Conservation (phyloP, 176 grass and related monocot species). For the Carex parvula region DNA sequence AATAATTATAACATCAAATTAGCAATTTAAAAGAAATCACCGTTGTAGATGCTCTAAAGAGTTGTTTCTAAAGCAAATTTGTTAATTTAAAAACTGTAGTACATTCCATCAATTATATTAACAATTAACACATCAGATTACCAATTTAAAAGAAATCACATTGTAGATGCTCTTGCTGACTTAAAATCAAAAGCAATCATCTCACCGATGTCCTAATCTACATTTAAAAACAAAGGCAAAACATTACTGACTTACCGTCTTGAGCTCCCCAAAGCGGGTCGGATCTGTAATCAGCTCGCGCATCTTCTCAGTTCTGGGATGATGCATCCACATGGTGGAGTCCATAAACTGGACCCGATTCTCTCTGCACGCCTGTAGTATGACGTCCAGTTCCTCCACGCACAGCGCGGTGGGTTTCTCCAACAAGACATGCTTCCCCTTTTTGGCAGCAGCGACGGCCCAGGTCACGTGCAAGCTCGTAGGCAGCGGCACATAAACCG, state of each 20-base stretch:
- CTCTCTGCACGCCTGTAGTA: constrained; percentile 52
- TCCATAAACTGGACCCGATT: constrained; percentile 77
- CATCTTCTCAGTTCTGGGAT: constrained; percentile 83
- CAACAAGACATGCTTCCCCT: constrained; percentile 72
- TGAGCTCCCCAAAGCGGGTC: constrained; percentile 48
- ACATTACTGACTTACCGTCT: constrained; percentile 50
- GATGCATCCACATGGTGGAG: constrained; percentile 92
- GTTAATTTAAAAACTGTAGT: too few relatives aligned
- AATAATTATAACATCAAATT: too few relatives aligned
- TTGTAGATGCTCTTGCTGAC: too few relatives aligned
- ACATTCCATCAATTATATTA: too few relatives aligned
- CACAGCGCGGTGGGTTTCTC: constrained; percentile 84
- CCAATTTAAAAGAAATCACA: too few relatives aligned
- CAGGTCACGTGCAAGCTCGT: constrained; percentile 71
- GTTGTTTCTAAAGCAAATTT: too few relatives aligned
- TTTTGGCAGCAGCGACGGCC: constrained; percentile 53
- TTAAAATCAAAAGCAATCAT: not conserved
- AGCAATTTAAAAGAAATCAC: too few relatives aligned
- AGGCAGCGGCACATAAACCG: constrained; percentile 69
- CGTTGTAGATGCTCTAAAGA: too few relatives aligned
- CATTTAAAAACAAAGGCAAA: not conserved
- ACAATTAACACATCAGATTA: too few relatives aligned
- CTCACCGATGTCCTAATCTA: not conserved
- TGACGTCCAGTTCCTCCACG: constrained; percentile 56
- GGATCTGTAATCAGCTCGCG: constrained; percentile 51